These are phyloP conservation scores for Secale cereale DNA, from an alignment of 176 grass and related monocot genomes.

Conservation along the genomic window DNA sequence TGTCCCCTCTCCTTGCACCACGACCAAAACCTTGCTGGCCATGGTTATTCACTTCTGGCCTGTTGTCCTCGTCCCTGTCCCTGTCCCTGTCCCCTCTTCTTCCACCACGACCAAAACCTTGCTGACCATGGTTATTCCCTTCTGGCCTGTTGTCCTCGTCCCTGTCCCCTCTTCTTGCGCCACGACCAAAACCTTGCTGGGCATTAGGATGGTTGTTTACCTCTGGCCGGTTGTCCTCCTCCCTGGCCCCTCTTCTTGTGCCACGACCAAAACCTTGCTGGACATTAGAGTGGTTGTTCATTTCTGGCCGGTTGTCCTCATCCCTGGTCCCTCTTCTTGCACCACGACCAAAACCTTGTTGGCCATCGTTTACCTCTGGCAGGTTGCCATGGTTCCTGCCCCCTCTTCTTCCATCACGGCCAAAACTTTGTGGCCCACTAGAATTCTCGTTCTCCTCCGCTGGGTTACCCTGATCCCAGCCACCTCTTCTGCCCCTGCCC, in stretches of 20 bases:
- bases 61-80: conserved; percentile 12
- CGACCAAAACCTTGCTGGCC: conserved; percentile 39
- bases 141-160: conserved; percentile 4
- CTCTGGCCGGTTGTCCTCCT: conserved; percentile 6
- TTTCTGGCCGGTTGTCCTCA: conserved; percentile 3
- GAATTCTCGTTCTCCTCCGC: not conserved
- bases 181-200: conserved; percentile 28
- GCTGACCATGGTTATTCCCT: not conserved
- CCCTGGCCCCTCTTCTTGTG: conserved; percentile 37
- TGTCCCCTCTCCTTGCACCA: conserved; percentile 34
- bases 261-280: conserved; percentile 35
- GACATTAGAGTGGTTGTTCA: not conserved
- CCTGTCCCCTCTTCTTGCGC: conserved; percentile 38
- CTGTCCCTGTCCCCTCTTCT: conserved; percentile 39
- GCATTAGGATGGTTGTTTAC: not conserved
- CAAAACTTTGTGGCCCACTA: conserved; percentile 18
- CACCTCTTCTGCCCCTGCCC: conserved; percentile 52
- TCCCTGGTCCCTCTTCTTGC: conserved; percentile 38
- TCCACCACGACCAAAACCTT: conserved; percentile 34
- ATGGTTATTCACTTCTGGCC: conserved; percentile 1
- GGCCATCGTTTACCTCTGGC: conserved; percentile 11
- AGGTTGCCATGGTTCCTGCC: conserved; percentile 25
- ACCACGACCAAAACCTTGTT: conserved; percentile 34
- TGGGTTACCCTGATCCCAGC: conserved; percentile 21
- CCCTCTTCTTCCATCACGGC: conserved; percentile 41